Evolutionary conservation across 441 rosid genomes (phyloP).

Genomic region (Populus trichocarpa): DNA sequence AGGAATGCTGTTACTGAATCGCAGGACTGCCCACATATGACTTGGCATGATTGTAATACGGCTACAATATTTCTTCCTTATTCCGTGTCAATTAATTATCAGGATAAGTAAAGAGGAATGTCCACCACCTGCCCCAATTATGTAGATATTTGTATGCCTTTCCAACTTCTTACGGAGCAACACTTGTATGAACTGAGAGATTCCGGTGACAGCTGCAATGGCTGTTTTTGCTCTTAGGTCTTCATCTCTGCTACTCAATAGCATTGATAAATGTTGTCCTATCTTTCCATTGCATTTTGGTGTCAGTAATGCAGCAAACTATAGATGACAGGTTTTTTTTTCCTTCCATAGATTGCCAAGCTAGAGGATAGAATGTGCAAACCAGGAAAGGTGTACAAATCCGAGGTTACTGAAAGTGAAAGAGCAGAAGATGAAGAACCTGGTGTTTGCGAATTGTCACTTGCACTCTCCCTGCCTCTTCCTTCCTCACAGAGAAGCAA

Average conservation of each 20-base stretch:
- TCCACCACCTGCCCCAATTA: neutral
- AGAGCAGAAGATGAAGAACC: slow-evolving; percentile 22
- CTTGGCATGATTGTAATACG: neutral
- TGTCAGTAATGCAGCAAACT: neutral
- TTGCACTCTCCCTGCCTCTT: slow-evolving; percentile 49
- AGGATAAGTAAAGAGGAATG: neutral
- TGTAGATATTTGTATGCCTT: no score
- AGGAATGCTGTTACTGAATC: slow-evolving; percentile 4
- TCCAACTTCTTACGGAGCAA: neutral
- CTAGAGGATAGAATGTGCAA: slow-evolving; percentile 23
- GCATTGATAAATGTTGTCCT: neutral
- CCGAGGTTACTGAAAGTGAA: slow-evolving; percentile 15
- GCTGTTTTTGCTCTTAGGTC: neutral
- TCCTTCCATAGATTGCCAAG: slow-evolving; percentile 23
- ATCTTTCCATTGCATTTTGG: neutral
- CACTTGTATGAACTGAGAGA: neutral
- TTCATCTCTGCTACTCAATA: neutral
- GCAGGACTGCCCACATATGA: neutral
- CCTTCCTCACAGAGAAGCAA: slow-evolving; percentile 12
- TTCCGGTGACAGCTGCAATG: neutral
- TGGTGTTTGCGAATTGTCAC: slow-evolving; percentile 44
- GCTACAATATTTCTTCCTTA: neutral
- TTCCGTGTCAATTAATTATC: neutral
- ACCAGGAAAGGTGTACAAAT: slow-evolving; percentile 4
- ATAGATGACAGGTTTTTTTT: neutral